phyloP scores from a whole-genome alignment of 179 eudicot genomes.

The Monotropa hypopitys region DNA sequence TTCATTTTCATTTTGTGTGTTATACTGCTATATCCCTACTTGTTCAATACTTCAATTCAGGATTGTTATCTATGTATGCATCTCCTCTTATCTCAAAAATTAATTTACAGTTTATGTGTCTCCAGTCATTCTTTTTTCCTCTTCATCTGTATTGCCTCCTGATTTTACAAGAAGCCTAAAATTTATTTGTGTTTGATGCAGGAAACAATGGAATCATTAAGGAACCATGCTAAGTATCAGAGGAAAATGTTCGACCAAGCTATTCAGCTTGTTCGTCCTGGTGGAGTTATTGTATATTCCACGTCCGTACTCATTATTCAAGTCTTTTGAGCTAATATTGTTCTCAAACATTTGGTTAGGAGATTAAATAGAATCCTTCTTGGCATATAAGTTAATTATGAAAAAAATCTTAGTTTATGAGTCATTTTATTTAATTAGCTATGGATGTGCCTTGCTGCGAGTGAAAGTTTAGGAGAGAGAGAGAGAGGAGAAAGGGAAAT shows the following conservation, averaged over 20 bases:
- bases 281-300: conserved; percentile 88
- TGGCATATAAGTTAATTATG: background rate
- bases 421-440: background rate
- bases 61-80: background rate
- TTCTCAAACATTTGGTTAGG: background rate
- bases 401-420: background rate
- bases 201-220: conserved; percentile 62
- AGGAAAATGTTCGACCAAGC: conserved; percentile 91
- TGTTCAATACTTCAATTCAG: background rate
- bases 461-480: too few species aligned
- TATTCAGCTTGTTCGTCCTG: conserved; percentile 83
- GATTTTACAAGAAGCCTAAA: background rate
- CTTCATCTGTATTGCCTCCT: background rate
- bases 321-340: background rate
- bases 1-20: background rate
- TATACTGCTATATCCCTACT: background rate
- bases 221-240: conserved; percentile 63
- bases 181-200: conserved; percentile 8
- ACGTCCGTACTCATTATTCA: conserved; percentile 24
- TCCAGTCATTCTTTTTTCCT: background rate
- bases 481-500: too few species aligned
- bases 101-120: background rate
- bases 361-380: background rate
- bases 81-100: background rate
- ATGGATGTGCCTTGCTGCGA: conserved; percentile 3